phyloP scores from a whole-genome alignment of 805 yeast genomes.

The Helenozyma baotianmanensis region DNA sequence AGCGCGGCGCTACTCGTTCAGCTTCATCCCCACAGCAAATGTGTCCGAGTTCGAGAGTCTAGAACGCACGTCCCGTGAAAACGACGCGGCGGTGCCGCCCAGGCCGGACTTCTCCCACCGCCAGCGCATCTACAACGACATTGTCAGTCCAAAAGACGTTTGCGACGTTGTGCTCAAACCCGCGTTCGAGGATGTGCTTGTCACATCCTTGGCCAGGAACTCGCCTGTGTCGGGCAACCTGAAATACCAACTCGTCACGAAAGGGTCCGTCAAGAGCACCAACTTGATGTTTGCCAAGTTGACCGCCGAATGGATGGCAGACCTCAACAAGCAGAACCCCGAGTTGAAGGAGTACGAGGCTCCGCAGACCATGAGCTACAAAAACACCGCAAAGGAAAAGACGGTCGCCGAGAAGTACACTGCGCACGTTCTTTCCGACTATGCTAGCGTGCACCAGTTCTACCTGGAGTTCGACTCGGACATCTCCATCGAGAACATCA shows the following conservation, averaged over 20 bases:
- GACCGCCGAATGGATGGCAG: slow-evolving; percentile 26
- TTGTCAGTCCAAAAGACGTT: slow-evolving; percentile 29
- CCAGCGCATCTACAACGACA: slow-evolving; percentile 15
- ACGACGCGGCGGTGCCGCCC: slow-evolving; percentile 31
- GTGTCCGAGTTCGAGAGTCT: slow-evolving; percentile 25
- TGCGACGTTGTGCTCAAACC: slow-evolving; percentile 32
- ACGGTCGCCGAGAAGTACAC: slow-evolving; percentile 1
- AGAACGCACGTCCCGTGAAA: slow-evolving; percentile 23
- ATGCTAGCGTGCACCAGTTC: slow-evolving; percentile 4
- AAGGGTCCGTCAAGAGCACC: slow-evolving; percentile 5
- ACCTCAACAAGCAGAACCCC: slow-evolving; percentile 19
- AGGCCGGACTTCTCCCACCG: slow-evolving; percentile 18
- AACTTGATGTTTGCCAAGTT: slow-evolving; percentile 26
- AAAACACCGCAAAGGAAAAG: slow-evolving; percentile 4
- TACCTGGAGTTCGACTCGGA: slow-evolving; percentile 1
- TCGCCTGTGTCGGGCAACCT: slow-evolving; percentile 27
- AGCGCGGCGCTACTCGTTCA: too few relatives aligned
- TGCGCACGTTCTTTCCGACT: slow-evolving; percentile 1
- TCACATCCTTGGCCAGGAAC: slow-evolving; percentile 25
- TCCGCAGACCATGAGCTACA: slow-evolving; percentile 12
- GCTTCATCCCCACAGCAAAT: slow-evolving; percentile 27
- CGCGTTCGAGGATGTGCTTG: slow-evolving; percentile 24
- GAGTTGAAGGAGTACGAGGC: slow-evolving; percentile 15
- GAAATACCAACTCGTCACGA: slow-evolving; percentile 18
- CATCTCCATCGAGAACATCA: slow-evolving; percentile 6